Evolutionary conservation across 768 basidiomycete genomes (phyloP).

Genomic region (Lactarius hengduanensis): DNA sequence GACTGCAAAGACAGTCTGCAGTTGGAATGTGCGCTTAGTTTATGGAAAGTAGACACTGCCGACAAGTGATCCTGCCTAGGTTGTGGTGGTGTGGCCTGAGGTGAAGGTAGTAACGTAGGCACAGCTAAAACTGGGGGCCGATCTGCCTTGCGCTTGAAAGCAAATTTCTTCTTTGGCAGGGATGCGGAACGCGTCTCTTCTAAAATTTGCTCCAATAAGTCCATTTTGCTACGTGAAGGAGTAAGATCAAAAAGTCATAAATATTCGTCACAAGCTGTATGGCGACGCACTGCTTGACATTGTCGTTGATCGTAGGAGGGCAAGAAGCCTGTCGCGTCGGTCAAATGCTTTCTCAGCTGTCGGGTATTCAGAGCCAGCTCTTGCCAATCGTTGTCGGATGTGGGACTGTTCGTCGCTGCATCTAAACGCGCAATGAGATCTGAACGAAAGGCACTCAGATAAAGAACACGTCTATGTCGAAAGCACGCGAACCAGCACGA

Average conservation of each 20-base stretch:
- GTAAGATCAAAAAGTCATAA: neutral
- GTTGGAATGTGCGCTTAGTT: constrained; percentile 46
- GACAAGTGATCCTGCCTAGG: constrained; percentile 19
- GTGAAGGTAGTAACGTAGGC: constrained; percentile 3
- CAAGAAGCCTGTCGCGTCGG: constrained; percentile 61
- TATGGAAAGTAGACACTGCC: constrained; percentile 35
- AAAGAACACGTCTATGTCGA: neutral
- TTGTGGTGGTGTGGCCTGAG: neutral
- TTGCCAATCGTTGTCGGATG: constrained; percentile 28
- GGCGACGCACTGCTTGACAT: constrained; percentile 56
- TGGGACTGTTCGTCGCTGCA: constrained; percentile 36
- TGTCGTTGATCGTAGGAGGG: constrained; percentile 75
- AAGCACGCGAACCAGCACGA: constrained; percentile 47
- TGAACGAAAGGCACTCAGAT: constrained; percentile 31
- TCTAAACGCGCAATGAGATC: constrained; percentile 51
- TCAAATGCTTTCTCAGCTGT: constrained; percentile 58
- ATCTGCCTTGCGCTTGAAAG: constrained; percentile 54
- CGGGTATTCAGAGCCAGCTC: constrained; percentile 38
- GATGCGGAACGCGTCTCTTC: constrained; percentile 49
- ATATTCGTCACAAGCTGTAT: neutral
- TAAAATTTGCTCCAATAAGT: constrained; percentile 54
- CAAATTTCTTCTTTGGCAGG: constrained; percentile 59
- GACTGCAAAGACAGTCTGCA: constrained; percentile 47
- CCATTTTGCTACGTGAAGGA: constrained; percentile 56
- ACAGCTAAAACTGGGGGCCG: constrained; percentile 25